Percentiles rank a stretch among this genome's conserved stretches.
These are phyloP conservation scores for Triticum dicoccoides DNA, from an alignment of 176 grass and related monocot genomes.

Conservation along the genomic window DNA sequence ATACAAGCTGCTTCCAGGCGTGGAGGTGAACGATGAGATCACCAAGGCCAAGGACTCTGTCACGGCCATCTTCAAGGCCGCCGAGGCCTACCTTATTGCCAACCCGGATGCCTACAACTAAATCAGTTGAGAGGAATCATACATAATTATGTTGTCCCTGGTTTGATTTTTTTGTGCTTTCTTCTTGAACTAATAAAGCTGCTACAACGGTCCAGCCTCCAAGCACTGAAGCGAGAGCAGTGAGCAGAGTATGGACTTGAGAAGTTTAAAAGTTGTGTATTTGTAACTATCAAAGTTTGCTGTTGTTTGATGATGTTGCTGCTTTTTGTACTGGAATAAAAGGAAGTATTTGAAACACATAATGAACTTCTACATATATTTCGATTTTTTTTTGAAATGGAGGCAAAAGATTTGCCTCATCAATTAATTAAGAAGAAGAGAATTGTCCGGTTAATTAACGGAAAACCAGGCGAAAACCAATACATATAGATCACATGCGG, in stretches of 20 bases:
- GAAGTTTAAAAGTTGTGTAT: not conserved
- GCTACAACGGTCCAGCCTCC: not conserved
- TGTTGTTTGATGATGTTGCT: too few relatives aligned
- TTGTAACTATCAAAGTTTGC: not conserved
- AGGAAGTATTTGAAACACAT: too few relatives aligned
- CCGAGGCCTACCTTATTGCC: constrained; percentile 54
- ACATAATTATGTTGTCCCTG: not conserved
- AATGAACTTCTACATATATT: too few relatives aligned
- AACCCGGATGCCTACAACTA: constrained; percentile 63
- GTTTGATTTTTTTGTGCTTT: not conserved
- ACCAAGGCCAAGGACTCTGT: constrained; percentile 40
- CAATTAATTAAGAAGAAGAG: too few relatives aligned
- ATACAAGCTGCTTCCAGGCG: constrained; percentile 45
- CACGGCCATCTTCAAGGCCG: constrained; percentile 42
- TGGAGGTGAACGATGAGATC: constrained; percentile 25
- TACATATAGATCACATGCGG: too few relatives aligned
- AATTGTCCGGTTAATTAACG: too few relatives aligned
- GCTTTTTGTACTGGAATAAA: too few relatives aligned
- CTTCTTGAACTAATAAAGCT: not conserved
- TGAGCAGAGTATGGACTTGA: not conserved
- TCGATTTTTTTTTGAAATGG: too few relatives aligned
- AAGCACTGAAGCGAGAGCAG: not conserved
- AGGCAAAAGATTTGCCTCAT: too few relatives aligned
- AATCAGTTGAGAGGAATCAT: not conserved
- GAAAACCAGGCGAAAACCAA: too few relatives aligned